These are phyloP conservation scores for Teunomyces atbi DNA, from an alignment of 805 yeast species.

Conservation along the genomic window DNA sequence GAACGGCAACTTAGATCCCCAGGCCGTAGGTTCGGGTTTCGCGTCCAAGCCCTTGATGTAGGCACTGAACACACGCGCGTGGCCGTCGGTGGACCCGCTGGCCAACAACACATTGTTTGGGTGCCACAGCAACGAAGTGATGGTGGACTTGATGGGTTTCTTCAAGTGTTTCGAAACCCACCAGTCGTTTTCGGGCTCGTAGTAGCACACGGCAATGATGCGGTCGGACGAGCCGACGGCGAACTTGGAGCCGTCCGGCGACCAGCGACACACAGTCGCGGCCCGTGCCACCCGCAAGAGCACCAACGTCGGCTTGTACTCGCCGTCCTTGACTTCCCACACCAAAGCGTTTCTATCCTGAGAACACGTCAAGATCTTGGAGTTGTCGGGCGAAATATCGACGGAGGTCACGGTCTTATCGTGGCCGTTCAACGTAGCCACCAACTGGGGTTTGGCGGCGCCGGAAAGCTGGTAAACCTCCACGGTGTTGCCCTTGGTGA, in stretches of 20 bases:
- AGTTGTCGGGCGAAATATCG: constrained; percentile 81
- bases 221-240: constrained; percentile 97
- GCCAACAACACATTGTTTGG: constrained; percentile 86
- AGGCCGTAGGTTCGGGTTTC: constrained; percentile 74
- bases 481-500: constrained; percentile 75
- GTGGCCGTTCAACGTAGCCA: constrained; percentile 74
- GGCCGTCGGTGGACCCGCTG: constrained; percentile 92
- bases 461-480: constrained; percentile 60
- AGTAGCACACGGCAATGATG: constrained; percentile 92
- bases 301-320: constrained; percentile 83
- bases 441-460: constrained; percentile 55
- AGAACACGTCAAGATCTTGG: constrained; percentile 88
- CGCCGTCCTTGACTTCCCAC: constrained; percentile 74
- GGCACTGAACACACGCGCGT: constrained; percentile 84
- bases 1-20: constrained; percentile 97
- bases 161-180: constrained; percentile 98
- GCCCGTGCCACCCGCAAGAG: constrained; percentile 91
- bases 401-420: constrained; percentile 94
- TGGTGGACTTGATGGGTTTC: constrained; percentile 88
- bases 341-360: constrained; percentile 98
- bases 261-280: constrained; percentile 93
- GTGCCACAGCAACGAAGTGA: constrained; percentile 86
- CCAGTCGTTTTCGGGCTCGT: constrained; percentile 96
- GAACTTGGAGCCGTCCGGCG: constrained; percentile 90
- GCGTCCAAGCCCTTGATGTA: constrained; percentile 85